Conservation (phyloP, 164 flowering plant species). For the Berberis thunbergii region DNA sequence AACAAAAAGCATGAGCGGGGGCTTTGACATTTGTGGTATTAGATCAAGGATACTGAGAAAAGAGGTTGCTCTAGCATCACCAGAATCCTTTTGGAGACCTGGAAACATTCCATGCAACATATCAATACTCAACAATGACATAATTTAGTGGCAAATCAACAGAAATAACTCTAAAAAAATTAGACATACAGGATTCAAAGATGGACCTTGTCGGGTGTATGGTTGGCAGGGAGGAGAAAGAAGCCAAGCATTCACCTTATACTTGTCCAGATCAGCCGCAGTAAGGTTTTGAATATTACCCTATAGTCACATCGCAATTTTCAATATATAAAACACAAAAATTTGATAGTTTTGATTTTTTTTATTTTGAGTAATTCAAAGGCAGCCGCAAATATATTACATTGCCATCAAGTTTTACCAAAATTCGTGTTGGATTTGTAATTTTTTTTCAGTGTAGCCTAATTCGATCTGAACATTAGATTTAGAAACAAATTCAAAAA, state of each 20-base stretch:
- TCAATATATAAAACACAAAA: background rate
- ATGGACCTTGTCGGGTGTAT: slow-evolving; percentile 92
- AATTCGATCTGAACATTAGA: too few relatives aligned
- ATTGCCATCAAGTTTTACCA: too few relatives aligned
- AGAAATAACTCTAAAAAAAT: background rate
- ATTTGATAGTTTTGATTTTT: too few relatives aligned
- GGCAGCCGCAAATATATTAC: too few relatives aligned
- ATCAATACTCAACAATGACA: background rate
- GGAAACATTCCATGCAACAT: slow-evolving; percentile 5
- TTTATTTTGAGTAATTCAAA: too few relatives aligned
- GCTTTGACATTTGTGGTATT: slow-evolving; percentile 37
- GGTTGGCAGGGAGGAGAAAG: slow-evolving; percentile 99
- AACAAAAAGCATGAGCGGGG: slow-evolving; percentile 77
- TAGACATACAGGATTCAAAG: background rate
- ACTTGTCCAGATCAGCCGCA: slow-evolving; percentile 71
- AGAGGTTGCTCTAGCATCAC: slow-evolving; percentile 90
- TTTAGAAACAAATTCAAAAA: too few relatives aligned
- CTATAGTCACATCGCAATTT: slow-evolving; percentile 19
- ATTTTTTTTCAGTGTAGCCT: too few relatives aligned
- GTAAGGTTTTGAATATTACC: slow-evolving; percentile 84
- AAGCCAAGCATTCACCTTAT: slow-evolving; percentile 79
- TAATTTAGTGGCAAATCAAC: background rate
- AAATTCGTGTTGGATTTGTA: too few relatives aligned
- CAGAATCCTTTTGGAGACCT: slow-evolving; percentile 90
- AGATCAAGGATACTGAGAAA: slow-evolving; percentile 82